Percentiles rank a stretch among this genome's conserved stretches.
These are phyloP conservation scores for Actinomortierella ambigua DNA, from an alignment of 371 early-diverging fungal genomes.

Conservation along the genomic window DNA sequence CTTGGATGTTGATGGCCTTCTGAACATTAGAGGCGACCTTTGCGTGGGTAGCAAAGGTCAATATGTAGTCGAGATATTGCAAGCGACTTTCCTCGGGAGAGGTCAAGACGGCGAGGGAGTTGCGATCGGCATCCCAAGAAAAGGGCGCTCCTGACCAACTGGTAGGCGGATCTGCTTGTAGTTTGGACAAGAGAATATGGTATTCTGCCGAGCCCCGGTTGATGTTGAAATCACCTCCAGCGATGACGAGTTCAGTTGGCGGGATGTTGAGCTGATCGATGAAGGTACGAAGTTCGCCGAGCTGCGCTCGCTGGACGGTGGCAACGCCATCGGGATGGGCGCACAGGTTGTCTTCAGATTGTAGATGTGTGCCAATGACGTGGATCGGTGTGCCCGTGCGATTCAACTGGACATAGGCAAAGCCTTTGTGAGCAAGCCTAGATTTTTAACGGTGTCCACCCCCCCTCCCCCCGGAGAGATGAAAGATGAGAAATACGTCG, in stretches of 20 bases:
- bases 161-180: slow-evolving; percentile 15
- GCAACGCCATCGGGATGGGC: slow-evolving; percentile 10
- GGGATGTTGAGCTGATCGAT: slow-evolving; percentile 37
- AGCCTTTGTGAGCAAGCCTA: slow-evolving; percentile 43
- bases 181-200: slow-evolving; percentile 10
- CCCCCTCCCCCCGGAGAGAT: too few species aligned
- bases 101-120: slow-evolving; percentile 18
- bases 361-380: slow-evolving; percentile 38
- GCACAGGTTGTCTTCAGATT: slow-evolving; percentile 25
- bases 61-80: too few species aligned
- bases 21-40: too few species aligned
- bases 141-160: slow-evolving; percentile 18
- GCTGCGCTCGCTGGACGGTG: not conserved
- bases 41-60: too few species aligned
- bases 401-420: slow-evolving; percentile 31
- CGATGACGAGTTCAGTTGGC: slow-evolving; percentile 29
- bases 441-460: too few species aligned
- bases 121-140: slow-evolving; percentile 29
- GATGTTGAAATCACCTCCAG: slow-evolving; percentile 41
- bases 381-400: slow-evolving; percentile 30
- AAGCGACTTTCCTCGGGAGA: too few species aligned
- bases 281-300: slow-evolving; percentile 21
- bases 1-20: too few species aligned
- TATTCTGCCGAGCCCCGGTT: slow-evolving; percentile 20
- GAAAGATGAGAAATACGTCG: not conserved